Evolutionary conservation across 1,284 basidiomycete species (phyloP), one percentile per base, ranked within the genome.

Genomic region (Fomitopsis pinicola): DNA sequence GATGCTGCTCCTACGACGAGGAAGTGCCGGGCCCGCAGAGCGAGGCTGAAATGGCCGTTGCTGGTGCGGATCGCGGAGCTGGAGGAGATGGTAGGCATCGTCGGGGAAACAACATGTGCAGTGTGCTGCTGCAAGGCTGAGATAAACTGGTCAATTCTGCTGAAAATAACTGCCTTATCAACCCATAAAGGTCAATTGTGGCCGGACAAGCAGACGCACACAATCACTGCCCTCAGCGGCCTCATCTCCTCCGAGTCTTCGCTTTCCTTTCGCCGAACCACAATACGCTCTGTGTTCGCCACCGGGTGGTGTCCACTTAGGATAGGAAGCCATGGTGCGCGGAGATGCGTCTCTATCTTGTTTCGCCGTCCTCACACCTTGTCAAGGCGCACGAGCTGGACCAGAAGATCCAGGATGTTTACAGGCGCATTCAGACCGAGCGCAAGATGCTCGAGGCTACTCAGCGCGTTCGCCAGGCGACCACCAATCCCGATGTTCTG

Each of bases 371-470:
- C 40, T 63, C 58, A 63, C 58, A 45, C 42, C 59, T 14, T 46
- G 54, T 28, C 57, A 67, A 79, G 78, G 72, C 76, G 68, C 73
- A 76, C 70, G 88, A 93, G 78, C 80, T 92, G 76, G 90, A 94
- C 82, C 86, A 88, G 82, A 95, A 95, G 85, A 94, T 97, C 73
- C 88, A 91, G 75, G 93, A 95, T 77, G 87, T 96, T 71, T 87
- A 91, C 77, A 89, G 86, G 76, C 91, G 92, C 75, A 96, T 97
- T 76, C 86, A 91, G 78, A 95, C 90, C 56, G 94, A 97, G 79
- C 91, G 90, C 76, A 95, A 94, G 82, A 89, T 96, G 73, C 84
- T 97, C 68, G 92, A 96, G 76, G 94, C 90, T 22, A 89, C 89
- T 56, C 86, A 91, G 72, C 82, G 86, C 65, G 82, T 97, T 63